phyloP scores from a whole-genome alignment of 768 basidiomycete genomes.

The Pulveroboletus sp. region DNA sequence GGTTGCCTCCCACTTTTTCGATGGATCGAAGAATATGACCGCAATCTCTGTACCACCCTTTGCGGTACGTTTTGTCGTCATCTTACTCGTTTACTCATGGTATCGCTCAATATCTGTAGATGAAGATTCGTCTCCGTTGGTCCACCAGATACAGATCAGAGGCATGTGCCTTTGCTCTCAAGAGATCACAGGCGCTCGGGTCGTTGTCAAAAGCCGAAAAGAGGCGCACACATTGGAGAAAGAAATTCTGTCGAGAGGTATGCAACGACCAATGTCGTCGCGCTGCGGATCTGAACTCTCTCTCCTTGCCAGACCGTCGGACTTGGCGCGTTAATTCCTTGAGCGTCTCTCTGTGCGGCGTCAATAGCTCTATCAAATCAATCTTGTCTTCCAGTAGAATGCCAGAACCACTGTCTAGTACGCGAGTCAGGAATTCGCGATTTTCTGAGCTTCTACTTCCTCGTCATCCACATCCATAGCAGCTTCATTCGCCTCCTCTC shows the following conservation, averaged over 20 bases:
- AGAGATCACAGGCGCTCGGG: constrained; percentile 36
- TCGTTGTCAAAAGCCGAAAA: constrained; percentile 35
- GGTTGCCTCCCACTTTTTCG: constrained; percentile 8
- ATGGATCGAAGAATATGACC: constrained; percentile 5
- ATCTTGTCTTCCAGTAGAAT: background rate
- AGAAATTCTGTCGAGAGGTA: constrained; percentile 54
- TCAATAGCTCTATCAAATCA: background rate
- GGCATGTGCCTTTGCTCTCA: constrained; percentile 48
- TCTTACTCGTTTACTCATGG: background rate
- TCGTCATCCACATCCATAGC: constrained; percentile 55
- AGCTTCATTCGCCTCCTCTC: constrained; percentile 36
- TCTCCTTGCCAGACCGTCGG: constrained; percentile 17
- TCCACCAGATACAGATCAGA: constrained; percentile 49
- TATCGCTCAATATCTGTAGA: constrained; percentile 26
- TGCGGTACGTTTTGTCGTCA: constrained; percentile 13
- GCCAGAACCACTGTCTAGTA: background rate
- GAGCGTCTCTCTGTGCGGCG: background rate
- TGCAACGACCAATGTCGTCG: background rate
- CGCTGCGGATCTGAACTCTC: background rate
- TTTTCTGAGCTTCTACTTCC: constrained; percentile 40
- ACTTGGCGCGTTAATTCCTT: constrained; percentile 8
- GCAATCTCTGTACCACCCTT: constrained; percentile 12
- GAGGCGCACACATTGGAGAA: constrained; percentile 51
- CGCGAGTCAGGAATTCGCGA: constrained; percentile 15
- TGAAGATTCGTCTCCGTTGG: constrained; percentile 42